Conservation (phyloP, 192 early-diverging fungal species). For the Kickxella alabastrina region DNA sequence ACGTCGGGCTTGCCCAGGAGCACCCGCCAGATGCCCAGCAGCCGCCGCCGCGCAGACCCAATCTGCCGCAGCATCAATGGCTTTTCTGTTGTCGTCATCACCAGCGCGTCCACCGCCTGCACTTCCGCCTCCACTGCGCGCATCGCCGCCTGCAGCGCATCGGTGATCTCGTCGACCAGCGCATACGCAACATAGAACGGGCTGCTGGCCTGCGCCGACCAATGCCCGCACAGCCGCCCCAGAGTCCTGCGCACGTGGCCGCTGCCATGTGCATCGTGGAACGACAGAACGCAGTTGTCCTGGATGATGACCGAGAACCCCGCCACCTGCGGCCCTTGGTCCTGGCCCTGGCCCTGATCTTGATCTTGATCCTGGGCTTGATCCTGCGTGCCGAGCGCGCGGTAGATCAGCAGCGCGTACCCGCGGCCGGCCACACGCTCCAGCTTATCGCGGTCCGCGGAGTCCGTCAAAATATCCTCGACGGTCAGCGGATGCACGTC, state of each 20-base stretch:
- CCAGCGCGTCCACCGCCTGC: constrained; percentile 71
- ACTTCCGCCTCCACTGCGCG: constrained; percentile 70
- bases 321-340: constrained; percentile 1
- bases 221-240: constrained; percentile 5
- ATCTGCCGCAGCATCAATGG: constrained; percentile 72
- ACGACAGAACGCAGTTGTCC: constrained; percentile 3
- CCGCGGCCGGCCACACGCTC: too few species aligned
- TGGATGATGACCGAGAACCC: constrained; percentile 12
- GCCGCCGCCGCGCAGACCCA: constrained; percentile 65
- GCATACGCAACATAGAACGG: constrained; percentile 50
- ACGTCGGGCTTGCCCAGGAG: constrained; percentile 68
- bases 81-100: constrained; percentile 59
- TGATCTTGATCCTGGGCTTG: too few species aligned
- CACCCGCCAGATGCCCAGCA: constrained; percentile 65
- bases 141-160: constrained; percentile 64
- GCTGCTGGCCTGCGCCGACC: background rate
- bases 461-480: constrained; percentile 81
- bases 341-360: too few species aligned
- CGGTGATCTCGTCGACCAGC: constrained; percentile 75
- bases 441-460: constrained; percentile 10
- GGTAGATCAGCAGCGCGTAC: constrained; percentile 21
- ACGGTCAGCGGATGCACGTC: constrained; percentile 83
- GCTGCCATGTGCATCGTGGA: background rate
- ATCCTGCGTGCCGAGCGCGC: constrained; percentile 1
- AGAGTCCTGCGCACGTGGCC: background rate